phyloP scores from a whole-genome alignment of 2,329 filamentous ascomycete genomes.

The Ophiostoma australiae region DNA sequence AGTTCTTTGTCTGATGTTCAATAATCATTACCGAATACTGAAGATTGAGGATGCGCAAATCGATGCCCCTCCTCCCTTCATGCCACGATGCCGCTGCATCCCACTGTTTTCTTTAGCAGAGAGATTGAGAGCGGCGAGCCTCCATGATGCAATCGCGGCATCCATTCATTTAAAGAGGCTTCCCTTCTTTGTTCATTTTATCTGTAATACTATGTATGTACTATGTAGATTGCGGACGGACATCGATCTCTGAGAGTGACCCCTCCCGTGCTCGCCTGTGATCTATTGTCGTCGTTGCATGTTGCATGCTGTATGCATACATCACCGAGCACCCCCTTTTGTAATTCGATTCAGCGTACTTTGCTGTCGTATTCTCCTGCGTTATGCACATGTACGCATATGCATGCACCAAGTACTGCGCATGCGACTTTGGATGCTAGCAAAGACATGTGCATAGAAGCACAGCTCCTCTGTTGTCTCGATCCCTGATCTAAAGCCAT shows the following conservation, averaged over 20 bases:
- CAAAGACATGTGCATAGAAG: neutral
- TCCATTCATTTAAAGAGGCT: neutral
- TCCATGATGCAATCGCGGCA: neutral
- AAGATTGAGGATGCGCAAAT: neutral
- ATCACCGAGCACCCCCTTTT: neutral
- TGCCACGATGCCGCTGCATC: neutral
- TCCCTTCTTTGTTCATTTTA: neutral
- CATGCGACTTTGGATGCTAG: neutral
- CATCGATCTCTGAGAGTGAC: neutral
- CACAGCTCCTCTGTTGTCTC: neutral
- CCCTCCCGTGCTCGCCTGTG: neutral
- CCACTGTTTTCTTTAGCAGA: neutral
- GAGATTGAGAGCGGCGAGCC: constrained; percentile 1
- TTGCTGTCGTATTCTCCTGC: neutral
- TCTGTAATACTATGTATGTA: too few relatives aligned
- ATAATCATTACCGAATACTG: neutral
- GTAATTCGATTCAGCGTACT: neutral
- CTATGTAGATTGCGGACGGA: neutral
- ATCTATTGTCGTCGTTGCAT: neutral
- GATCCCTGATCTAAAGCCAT: neutral
- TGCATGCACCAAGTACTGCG: neutral
- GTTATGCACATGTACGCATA: neutral
- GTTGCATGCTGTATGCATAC: neutral
- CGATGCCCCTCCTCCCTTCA: constrained; percentile 3
- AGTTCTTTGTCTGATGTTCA: neutral